Evolutionary conservation across 139 green algal genomes (phyloP).

Genomic region (Eudorina sp.): DNA sequence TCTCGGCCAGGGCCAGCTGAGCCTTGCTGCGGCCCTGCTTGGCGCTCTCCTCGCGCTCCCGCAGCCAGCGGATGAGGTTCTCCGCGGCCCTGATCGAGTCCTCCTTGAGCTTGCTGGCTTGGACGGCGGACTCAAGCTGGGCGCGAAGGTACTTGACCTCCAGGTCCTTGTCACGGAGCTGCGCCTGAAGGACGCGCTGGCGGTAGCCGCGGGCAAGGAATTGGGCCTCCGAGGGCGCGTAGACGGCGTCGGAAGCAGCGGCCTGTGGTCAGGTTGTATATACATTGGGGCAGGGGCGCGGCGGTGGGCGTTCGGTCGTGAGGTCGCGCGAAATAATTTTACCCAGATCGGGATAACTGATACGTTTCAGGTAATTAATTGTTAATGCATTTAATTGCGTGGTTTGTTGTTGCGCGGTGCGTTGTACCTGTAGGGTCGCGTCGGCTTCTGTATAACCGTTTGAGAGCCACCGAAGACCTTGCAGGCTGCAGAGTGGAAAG

Average conservation of each 20-base stretch:
- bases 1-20: constrained; percentile 48
- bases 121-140: constrained; percentile 34
- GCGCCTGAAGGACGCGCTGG: constrained; percentile 26
- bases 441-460: constrained; percentile 10
- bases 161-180: constrained; percentile 51
- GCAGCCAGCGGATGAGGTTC: constrained; percentile 3
- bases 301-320: no score
- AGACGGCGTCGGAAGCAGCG: background rate
- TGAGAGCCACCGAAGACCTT: constrained; percentile 41
- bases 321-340: no score
- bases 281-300: no score
- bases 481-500: constrained; percentile 38
- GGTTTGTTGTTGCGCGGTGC: no score
- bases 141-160: constrained; percentile 35
- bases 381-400: no score
- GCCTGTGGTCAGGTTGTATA: no score
- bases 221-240: constrained; percentile 23
- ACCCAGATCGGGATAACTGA: no score
- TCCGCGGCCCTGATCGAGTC: constrained; percentile 26
- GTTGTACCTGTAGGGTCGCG: constrained; percentile 3
- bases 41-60: constrained; percentile 25
- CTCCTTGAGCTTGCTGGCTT: constrained; percentile 13
- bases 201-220: constrained; percentile 45
- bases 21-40: constrained; percentile 49
- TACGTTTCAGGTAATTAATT: no score